Evolutionary conservation across 2,329 filamentous ascomycete species (phyloP).

Genomic region (Rugonectria rugulosa): DNA sequence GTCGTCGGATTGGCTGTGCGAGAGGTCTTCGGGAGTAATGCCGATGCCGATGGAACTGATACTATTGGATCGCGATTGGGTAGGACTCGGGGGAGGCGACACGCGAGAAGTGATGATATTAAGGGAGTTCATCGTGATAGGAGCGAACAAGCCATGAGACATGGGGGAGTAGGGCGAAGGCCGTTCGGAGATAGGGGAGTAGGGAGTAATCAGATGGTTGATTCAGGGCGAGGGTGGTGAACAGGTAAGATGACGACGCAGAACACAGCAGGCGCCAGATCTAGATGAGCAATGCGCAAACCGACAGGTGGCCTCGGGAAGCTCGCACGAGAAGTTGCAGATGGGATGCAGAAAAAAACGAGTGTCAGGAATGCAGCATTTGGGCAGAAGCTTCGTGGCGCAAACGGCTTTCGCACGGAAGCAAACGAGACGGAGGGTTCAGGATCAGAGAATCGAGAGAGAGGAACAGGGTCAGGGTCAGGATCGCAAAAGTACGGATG

Average conservation of each 20-base stretch:
- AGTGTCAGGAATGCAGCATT: conserved; percentile 38
- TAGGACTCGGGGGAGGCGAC: conserved; percentile 65
- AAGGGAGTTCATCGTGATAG: conserved; percentile 89
- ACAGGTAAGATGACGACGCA: conserved; percentile 10
- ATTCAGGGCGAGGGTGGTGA: conserved; percentile 11
- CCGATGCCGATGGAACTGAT: conserved; percentile 60
- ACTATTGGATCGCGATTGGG: conserved; percentile 67
- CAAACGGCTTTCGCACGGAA: conserved; percentile 21
- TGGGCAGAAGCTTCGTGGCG: conserved; percentile 12
- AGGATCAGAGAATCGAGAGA: background rate
- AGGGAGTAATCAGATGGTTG: conserved; percentile 11
- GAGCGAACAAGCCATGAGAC: conserved; percentile 62
- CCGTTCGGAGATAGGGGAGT: conserved; percentile 8
- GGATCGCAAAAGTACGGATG: conserved; percentile 17
- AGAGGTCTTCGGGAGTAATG: conserved; percentile 50
- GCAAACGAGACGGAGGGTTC: conserved; percentile 6
- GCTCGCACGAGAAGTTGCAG: conserved; percentile 19
- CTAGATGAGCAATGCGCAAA: conserved; percentile 27
- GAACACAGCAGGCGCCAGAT: conserved; percentile 17
- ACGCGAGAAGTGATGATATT: conserved; percentile 91
- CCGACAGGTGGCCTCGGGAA: conserved; percentile 8
- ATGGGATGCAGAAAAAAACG: conserved; percentile 28
- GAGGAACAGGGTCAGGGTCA: background rate
- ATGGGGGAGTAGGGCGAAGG: conserved; percentile 15
- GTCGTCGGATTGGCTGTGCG: conserved; percentile 37